These are phyloP conservation scores for Brasilioporus rufonigricans DNA, from an alignment of 768 basidiomycete species.

Conservation along the genomic window DNA sequence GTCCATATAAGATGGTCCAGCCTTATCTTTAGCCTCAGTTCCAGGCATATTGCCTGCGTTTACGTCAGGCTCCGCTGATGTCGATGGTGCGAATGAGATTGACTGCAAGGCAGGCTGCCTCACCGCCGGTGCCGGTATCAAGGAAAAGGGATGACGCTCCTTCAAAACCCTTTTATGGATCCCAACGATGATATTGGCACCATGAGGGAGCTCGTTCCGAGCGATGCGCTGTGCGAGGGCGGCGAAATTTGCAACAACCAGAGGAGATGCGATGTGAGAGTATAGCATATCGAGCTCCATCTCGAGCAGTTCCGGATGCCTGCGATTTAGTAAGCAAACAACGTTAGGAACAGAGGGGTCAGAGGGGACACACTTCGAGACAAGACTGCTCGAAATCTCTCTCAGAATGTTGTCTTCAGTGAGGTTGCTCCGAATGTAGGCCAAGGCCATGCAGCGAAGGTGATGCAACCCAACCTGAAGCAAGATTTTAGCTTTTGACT, in stretches of 20 bases:
- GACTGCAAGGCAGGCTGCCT: too few relatives aligned
- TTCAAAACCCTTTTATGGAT: slow-evolving; percentile 18
- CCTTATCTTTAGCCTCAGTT: neutral
- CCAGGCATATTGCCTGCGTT: too few relatives aligned
- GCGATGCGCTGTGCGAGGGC: slow-evolving; percentile 15
- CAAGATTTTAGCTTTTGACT: neutral
- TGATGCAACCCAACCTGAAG: slow-evolving; percentile 21
- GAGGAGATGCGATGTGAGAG: slow-evolving; percentile 16
- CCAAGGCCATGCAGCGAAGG: slow-evolving; percentile 17
- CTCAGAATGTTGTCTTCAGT: slow-evolving; percentile 23
- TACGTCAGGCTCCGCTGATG: neutral
- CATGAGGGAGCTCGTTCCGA: slow-evolving; percentile 19
- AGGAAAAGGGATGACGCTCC: neutral
- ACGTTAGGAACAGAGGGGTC: neutral
- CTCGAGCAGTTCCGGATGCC: neutral
- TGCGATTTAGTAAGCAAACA: neutral
- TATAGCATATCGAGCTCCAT: slow-evolving; percentile 16
- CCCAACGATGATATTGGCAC: slow-evolving; percentile 18
- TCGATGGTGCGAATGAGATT: neutral
- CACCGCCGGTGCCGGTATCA: neutral
- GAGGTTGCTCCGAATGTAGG: slow-evolving; percentile 15
- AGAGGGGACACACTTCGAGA: slow-evolving; percentile 14
- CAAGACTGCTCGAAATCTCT: slow-evolving; percentile 21
- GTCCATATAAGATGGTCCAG: neutral
- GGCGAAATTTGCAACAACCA: slow-evolving; percentile 12